Evolutionary conservation across 345 rosid species (phyloP).

Genomic region (Kandelia obovata): DNA sequence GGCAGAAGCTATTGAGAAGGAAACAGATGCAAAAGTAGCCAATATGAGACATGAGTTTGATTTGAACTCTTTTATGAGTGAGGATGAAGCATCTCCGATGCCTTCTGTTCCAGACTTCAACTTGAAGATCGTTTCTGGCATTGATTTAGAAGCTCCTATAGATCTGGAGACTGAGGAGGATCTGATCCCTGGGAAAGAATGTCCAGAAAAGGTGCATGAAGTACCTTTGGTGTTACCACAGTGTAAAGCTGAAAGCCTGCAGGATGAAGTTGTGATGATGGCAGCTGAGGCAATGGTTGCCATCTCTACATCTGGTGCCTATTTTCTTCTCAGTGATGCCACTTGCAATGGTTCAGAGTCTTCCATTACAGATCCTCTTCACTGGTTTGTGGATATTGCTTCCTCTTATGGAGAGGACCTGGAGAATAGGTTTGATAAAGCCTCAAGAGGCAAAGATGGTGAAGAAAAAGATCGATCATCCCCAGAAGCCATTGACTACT

Average conservation of each 20-base stretch:
- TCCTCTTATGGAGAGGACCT: conserved; percentile 49
- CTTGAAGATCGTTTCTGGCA: conserved; percentile 37
- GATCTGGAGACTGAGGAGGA: conserved; percentile 54
- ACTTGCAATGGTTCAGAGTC: conserved; percentile 31
- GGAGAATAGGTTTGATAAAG: conserved; percentile 42
- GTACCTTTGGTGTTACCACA: conserved; percentile 26
- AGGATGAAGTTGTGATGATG: conserved; percentile 43
- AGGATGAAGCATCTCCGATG: conserved; percentile 51
- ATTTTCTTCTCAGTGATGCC: conserved; percentile 30
- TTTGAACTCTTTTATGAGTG: conserved; percentile 58
- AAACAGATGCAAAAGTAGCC: conserved; percentile 32
- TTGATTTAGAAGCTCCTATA: conserved; percentile 77
- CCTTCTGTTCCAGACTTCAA: conserved; percentile 27
- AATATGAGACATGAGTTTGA: conserved; percentile 54
- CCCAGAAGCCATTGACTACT: conserved; percentile 62
- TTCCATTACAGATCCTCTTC: conserved; percentile 44
- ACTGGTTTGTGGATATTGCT: conserved; percentile 73
- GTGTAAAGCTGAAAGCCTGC: conserved; percentile 24
- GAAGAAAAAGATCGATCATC: conserved; percentile 36
- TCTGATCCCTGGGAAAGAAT: conserved; percentile 35
- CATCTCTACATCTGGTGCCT: conserved; percentile 45
- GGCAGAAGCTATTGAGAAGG: conserved; percentile 40
- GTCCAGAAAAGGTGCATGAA: conserved; percentile 26
- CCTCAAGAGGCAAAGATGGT: conserved; percentile 29
- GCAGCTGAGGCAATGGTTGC: conserved; percentile 83